A percentile compares a stretch with the other conserved stretches of the same genome.
Evolutionary conservation across 75 land plant genomes (phyloP).

Genomic region (Cupressus sempervirens): DNA sequence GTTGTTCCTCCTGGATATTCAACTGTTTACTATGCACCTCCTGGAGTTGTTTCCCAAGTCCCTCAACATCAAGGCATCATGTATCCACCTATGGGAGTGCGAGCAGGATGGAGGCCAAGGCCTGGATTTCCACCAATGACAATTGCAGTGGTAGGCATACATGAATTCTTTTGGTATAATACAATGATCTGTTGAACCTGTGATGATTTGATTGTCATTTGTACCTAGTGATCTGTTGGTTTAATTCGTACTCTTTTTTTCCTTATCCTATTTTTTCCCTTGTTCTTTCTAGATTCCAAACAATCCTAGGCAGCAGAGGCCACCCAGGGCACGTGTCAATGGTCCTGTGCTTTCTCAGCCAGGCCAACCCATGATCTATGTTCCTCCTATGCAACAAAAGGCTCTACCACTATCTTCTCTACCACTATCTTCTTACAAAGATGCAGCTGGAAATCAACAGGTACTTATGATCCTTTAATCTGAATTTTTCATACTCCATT

Average conservation of each 20-base stretch:
- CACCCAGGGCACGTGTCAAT: constrained; percentile 45
- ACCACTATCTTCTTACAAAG: constrained; percentile 27
- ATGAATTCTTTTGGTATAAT: neutral
- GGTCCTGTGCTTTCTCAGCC: constrained; percentile 35
- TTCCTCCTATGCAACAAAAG: constrained; percentile 25
- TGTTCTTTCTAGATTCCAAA: constrained; percentile 35
- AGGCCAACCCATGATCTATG: constrained; percentile 22
- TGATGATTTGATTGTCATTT: neutral
- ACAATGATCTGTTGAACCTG: neutral
- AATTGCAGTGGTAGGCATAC: constrained; percentile 28
- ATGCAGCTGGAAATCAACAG: constrained; percentile 46
- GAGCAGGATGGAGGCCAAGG: constrained; percentile 64
- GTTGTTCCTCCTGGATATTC: constrained; percentile 59
- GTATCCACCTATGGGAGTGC: constrained; percentile 53
- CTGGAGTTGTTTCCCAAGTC: constrained; percentile 34
- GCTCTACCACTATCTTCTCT: constrained; percentile 20
- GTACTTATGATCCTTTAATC: constrained; percentile 18
- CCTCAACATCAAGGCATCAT: constrained; percentile 55
- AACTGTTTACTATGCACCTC: constrained; percentile 35
- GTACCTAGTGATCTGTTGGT: neutral
- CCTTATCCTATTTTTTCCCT: neutral
- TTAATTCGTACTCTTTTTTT: neutral
- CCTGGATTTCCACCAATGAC: constrained; percentile 48
- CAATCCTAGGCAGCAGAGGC: constrained; percentile 40
- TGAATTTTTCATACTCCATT: neutral